A percentile compares a stretch with the other conserved stretches of the same genome.
Conservation (phyloP, 2,329 filamentous ascomycete genomes). For the Fusarium vanettenii region DNA sequence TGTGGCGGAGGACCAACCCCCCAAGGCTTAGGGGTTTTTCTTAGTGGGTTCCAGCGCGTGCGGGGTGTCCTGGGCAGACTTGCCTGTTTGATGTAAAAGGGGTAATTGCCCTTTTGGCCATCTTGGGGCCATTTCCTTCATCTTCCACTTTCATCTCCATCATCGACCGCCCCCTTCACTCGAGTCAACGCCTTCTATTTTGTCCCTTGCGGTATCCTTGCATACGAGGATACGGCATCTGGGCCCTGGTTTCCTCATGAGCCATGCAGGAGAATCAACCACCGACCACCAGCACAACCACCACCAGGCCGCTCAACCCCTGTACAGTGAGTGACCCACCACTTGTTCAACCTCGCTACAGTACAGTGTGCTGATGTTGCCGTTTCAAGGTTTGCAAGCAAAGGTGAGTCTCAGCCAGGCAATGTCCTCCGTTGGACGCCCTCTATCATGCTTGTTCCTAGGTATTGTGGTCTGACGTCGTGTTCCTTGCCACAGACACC, state of each 20-base stretch:
- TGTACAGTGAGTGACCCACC: constrained; percentile 30
- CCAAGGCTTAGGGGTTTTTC: background rate
- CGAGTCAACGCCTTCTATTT: background rate
- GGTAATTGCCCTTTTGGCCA: constrained; percentile 29
- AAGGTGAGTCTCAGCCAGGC: constrained; percentile 29
- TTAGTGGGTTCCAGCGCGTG: background rate
- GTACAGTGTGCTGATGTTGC: constrained; percentile 11
- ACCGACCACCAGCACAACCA: background rate
- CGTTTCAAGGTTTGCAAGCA: constrained; percentile 35
- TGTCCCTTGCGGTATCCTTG: background rate
- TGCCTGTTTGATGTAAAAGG: constrained; percentile 23
- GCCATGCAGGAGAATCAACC: constrained; percentile 34
- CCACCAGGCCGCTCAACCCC: constrained; percentile 35
- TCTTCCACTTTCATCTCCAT: constrained; percentile 6
- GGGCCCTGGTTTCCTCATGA: constrained; percentile 5
- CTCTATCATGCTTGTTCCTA: background rate
- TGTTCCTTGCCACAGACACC: constrained; percentile 26
- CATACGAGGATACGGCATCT: constrained; percentile 3
- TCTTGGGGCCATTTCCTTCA: constrained; percentile 6
- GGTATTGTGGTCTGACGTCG: constrained; percentile 11
- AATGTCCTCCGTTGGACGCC: constrained; percentile 12
- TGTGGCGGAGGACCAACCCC: background rate
- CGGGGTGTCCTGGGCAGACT: constrained; percentile 10
- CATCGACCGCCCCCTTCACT: background rate
- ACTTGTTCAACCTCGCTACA: background rate